Evolutionary conservation across 1,284 basidiomycete genomes (phyloP), one percentile per base, ranked within the genome.

Genomic region (Sanghuangporus weigelae): DNA sequence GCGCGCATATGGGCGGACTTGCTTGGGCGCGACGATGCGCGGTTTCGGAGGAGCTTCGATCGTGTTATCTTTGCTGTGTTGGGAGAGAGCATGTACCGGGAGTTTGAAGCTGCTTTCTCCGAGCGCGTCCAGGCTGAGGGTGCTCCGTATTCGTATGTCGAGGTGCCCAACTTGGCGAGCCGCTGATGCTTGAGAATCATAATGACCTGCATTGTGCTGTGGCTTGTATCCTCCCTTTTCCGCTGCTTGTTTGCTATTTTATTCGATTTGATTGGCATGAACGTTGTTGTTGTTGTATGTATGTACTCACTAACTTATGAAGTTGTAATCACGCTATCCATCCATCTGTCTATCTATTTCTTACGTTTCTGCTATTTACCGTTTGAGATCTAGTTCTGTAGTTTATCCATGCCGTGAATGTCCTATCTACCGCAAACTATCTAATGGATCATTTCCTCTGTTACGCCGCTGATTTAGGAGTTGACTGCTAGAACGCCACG

Each of bases 31-130:
- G 71, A 77, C 8, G 74, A 73, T 10, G 78, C 83, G 38, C 75
- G 85, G 48, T 90, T 86, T 71, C 70, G 70, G 63, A 67, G 71
- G 23, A 84, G 84, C 0, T 90, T 91, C 69, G 81, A 86, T 59
- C 75, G 77, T 16, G 78, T 90, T 16, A 76, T 85, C 14, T 89
- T 90, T 69, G 86, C 85, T 0, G 81, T 91, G 44, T 68, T 88
- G 6, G 87, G 84, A 16, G 74, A 71, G 44, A 69, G 73, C 59
- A 86, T 85, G 2, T 84, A 79, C 63, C 71, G 73, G 8, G 74
- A 75, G 40, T 88, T 89, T 69, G 72, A 79, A 66, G 62, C 71
- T 3, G 74, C 73, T 6, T 81, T 84, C 49, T 66, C 71, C 55
- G 64, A 62, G 49, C 60, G 65, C 14, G 40, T 44, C 7, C 53